phyloP scores from a whole-genome alignment of 495 filamentous ascomycete species.

The Talaromyces trachyspermus region DNA sequence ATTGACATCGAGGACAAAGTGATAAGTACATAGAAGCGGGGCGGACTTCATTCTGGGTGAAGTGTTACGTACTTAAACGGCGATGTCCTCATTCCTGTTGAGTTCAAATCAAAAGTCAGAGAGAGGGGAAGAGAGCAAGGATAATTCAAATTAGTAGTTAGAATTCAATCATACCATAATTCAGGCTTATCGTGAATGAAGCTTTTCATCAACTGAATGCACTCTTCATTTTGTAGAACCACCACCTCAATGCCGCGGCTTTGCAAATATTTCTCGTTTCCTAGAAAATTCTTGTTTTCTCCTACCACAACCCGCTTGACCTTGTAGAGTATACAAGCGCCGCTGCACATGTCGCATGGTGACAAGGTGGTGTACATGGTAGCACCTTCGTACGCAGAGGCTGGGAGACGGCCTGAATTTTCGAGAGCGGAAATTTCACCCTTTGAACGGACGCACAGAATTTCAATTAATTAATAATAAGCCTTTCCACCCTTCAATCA shows the following conservation, averaged over 20 bases:
- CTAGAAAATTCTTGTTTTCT: conserved; percentile 73
- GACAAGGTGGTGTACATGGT: conserved; percentile 88
- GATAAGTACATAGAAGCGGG: no score
- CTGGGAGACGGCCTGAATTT: conserved; percentile 68
- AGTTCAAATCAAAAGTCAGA: conserved; percentile 10
- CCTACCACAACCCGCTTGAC: conserved; percentile 76
- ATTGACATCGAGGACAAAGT: no score
- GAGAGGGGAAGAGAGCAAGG: neutral
- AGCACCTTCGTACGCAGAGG: conserved; percentile 59
- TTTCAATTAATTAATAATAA: neutral
- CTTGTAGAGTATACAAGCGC: conserved; percentile 71
- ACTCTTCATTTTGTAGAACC: conserved; percentile 60
- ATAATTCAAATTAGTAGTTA: conserved; percentile 5
- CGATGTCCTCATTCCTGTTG: conserved; percentile 69
- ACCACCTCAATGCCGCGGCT: conserved; percentile 68
- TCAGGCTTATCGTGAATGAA: conserved; percentile 73
- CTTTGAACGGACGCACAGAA: conserved; percentile 27
- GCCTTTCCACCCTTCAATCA: neutral
- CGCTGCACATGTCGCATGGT: conserved; percentile 85
- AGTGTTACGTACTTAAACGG: conserved; percentile 36
- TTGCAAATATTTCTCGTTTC: conserved; percentile 67
- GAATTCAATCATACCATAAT: conserved; percentile 52
- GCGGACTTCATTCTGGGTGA: no score
- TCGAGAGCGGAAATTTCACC: conserved; percentile 77
- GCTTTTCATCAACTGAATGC: conserved; percentile 63